phyloP scores from a whole-genome alignment of 139 green algal species.

The Ettlia oleoabundans region DNA sequence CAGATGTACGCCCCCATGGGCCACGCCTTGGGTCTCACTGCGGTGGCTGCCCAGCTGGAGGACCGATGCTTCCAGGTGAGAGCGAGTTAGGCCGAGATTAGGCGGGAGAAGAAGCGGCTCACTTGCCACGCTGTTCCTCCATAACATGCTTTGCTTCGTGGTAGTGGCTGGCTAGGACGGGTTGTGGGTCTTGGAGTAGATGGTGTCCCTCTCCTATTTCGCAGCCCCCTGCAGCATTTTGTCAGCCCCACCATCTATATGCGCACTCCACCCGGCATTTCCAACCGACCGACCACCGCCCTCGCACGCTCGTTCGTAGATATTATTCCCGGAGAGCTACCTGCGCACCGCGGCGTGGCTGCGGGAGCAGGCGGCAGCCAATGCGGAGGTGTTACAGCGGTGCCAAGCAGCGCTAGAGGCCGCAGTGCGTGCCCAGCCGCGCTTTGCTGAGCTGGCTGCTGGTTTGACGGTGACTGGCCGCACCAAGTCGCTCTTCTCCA shows the following conservation, averaged over 20 bases:
- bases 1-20: slow-evolving; percentile 89
- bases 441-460: slow-evolving; percentile 60
- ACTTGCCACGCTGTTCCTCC: too few relatives aligned
- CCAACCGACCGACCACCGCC: background rate
- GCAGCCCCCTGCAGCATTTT: too few relatives aligned
- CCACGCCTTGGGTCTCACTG: slow-evolving; percentile 78
- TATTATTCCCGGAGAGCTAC: slow-evolving; percentile 89
- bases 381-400: slow-evolving; percentile 60
- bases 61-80: slow-evolving; percentile 79
- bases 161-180: too few relatives aligned
- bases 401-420: slow-evolving; percentile 38
- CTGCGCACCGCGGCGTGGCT: slow-evolving; percentile 73
- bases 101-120: background rate
- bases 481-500: slow-evolving; percentile 89
- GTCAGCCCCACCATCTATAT: too few relatives aligned
- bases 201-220: too few relatives aligned
- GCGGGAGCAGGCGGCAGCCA: slow-evolving; percentile 49
- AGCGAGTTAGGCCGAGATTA: background rate
- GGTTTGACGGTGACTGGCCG: slow-evolving; percentile 53
- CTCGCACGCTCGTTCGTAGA: slow-evolving; percentile 41
- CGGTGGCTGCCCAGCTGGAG: slow-evolving; percentile 68
- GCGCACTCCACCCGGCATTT: too few relatives aligned
- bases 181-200: too few relatives aligned
- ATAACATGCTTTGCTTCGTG: too few relatives aligned
- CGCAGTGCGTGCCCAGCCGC: slow-evolving; percentile 40